Percentiles rank a stretch among this genome's conserved stretches.
phyloP scores from a whole-genome alignment of 179 eudicot species.

The Actinidia arguta region DNA sequence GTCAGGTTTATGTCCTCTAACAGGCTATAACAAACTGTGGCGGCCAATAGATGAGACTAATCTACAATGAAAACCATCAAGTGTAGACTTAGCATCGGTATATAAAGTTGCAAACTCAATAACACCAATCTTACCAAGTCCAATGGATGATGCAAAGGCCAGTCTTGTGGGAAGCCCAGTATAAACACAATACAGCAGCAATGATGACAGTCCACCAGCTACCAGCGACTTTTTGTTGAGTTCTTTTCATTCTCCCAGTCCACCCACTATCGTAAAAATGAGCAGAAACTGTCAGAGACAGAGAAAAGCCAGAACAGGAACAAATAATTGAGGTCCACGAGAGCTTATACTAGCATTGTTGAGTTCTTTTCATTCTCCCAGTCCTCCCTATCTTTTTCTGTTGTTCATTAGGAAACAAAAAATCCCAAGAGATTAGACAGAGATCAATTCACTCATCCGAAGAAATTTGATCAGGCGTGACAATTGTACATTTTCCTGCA shows the following conservation, averaged over 20 bases:
- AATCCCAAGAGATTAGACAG: background rate
- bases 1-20: background rate
- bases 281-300: background rate
- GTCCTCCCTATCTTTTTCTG: background rate
- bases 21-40: background rate
- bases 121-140: slow-evolving; percentile 45
- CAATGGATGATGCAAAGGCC: slow-evolving; percentile 77
- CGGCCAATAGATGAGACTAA: background rate
- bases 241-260: slow-evolving; percentile 83
- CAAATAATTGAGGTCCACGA: background rate
- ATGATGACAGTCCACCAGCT: slow-evolving; percentile 77
- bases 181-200: slow-evolving; percentile 61
- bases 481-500: background rate
- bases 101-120: background rate
- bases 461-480: background rate
- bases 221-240: slow-evolving; percentile 81
- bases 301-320: background rate
- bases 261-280: slow-evolving; percentile 48
- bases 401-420: background rate
- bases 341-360: background rate
- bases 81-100: background rate
- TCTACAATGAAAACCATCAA: background rate
- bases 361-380: background rate
- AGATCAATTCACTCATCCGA: background rate
- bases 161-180: slow-evolving; percentile 80